Conservation (phyloP, 257 asterid species). For the Capsicum rhomboideum region DNA sequence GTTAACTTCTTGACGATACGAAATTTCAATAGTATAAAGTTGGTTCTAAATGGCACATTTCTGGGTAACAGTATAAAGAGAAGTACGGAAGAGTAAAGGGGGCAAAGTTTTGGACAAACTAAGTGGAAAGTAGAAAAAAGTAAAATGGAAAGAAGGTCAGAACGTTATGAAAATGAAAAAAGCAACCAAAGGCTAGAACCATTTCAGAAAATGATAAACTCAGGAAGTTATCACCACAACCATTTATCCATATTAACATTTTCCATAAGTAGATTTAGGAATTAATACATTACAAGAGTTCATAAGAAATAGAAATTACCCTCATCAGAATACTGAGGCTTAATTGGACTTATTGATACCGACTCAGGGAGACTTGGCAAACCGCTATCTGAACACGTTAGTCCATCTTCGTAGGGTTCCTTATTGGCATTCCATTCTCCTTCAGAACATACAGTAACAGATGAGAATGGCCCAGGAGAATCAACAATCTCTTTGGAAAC, state of each 20-base stretch:
- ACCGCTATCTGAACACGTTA: conserved; percentile 5
- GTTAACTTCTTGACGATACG: not conserved
- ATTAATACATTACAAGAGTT: not conserved
- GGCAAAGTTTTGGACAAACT: not conserved
- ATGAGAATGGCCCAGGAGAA: conserved; percentile 37
- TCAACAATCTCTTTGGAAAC: conserved; percentile 12
- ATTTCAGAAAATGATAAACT: not conserved
- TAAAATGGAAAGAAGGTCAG: not conserved
- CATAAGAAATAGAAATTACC: not conserved
- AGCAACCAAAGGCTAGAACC: not conserved
- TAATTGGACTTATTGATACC: conserved; percentile 18
- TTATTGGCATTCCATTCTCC: conserved; percentile 20
- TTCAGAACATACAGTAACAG: conserved; percentile 30
- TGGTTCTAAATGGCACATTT: not conserved
- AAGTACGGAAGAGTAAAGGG: not conserved
- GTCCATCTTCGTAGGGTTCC: conserved; percentile 20
- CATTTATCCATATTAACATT: not conserved
- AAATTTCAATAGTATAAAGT: not conserved
- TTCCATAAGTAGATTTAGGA: not conserved
- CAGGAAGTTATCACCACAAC: not conserved
- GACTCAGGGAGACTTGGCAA: conserved; percentile 9
- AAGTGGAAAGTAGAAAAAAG: not conserved
- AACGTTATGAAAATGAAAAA: not conserved
- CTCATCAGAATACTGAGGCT: not conserved
- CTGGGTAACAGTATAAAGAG: not conserved